Evolutionary conservation across 345 rosid genomes (phyloP), one percentile per base, ranked within the genome.

Genomic region (Mercurialis annua): DNA sequence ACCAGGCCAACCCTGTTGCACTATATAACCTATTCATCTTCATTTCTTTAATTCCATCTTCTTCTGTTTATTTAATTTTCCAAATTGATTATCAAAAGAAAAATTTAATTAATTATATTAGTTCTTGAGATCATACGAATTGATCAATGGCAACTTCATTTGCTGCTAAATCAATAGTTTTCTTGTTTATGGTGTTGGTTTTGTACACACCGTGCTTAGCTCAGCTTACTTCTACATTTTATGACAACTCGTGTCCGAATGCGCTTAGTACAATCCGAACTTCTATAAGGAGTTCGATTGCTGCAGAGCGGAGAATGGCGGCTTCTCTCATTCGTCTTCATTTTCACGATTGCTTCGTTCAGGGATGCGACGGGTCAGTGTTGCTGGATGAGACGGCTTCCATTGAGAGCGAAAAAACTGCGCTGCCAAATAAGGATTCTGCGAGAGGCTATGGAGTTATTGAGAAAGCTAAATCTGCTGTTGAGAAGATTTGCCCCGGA

Each of bases 401-500:
- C 4, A 24, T 60, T 2, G 30, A 40, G 1, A 60, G 64, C 18
- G 64, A 60, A 60, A 18, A 12, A 3, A 23, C 31, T 0, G 51
- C 65, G 2, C 0, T 61, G 3, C 65, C 50, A 1, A 61, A 43
- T 16, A 15, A 15, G 12, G 6, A 60, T 0, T 60, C 64, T 10
- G 50, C 64, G 0, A 40, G 64, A 44, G 73, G 73, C 10, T 70
- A 52, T 23, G 18, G 62, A 3, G 56, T 70, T 0, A 70, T 70
- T 4, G 55, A 62, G 0, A 52, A 14, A 2, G 73, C 73, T 18
- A 70, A 70, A 62, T 1, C 54, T 16, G 54, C 40, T 14, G 73
- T 53, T 9, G 73, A 70, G 53, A 70, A 58, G 33, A 54, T 62
- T 20, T 70, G 73, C 30, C 73, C 73, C 15, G 67, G 73, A 8